Evolutionary conservation across 2,329 filamentous ascomycete genomes (phyloP).

Genomic region (Botrytis pseudocinerea): DNA sequence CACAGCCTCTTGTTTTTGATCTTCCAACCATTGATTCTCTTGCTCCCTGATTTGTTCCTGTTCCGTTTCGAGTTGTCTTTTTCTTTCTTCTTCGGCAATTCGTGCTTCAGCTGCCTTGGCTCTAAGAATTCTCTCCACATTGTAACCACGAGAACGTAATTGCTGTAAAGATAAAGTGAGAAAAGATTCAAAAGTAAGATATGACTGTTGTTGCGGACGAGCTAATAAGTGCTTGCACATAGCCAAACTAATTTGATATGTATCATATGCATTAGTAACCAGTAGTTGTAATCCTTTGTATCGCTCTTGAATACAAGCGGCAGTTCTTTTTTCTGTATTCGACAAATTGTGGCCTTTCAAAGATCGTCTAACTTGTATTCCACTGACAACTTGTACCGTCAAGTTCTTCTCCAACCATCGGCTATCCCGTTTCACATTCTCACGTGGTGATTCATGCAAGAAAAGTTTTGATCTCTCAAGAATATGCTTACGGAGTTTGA

Average conservation of each 20-base stretch:
- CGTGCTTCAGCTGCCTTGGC: conserved; percentile 85
- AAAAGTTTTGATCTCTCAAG: conserved; percentile 88
- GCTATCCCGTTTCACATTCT: conserved; percentile 80
- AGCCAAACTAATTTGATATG: conserved; percentile 90
- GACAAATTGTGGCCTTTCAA: conserved; percentile 69
- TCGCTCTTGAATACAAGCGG: conserved; percentile 61
- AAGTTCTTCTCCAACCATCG: conserved; percentile 91
- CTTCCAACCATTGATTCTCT: conserved; percentile 47
- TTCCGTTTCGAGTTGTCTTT: conserved; percentile 72
- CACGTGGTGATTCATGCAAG: conserved; percentile 70
- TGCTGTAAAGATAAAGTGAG: conserved; percentile 81
- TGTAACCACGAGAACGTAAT: conserved; percentile 85
- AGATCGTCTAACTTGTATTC: conserved; percentile 75
- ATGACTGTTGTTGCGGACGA: conserved; percentile 83
- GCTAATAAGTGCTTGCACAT: conserved; percentile 78
- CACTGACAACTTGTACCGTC: conserved; percentile 72
- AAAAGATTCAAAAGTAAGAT: conserved; percentile 87
- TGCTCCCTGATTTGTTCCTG: conserved; percentile 66
- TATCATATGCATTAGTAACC: conserved; percentile 68
- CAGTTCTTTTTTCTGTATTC: conserved; percentile 73
- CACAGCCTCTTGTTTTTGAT: conserved; percentile 33
- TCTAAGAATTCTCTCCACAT: conserved; percentile 89
- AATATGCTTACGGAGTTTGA: conserved; percentile 74
- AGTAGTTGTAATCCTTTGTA: conserved; percentile 67
- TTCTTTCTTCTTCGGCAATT: conserved; percentile 79